A percentile compares a stretch with the other conserved stretches of the same genome.
These are phyloP conservation scores for Kwoniella botswanensis DNA, from an alignment of 768 basidiomycete genomes.

Conservation along the genomic window DNA sequence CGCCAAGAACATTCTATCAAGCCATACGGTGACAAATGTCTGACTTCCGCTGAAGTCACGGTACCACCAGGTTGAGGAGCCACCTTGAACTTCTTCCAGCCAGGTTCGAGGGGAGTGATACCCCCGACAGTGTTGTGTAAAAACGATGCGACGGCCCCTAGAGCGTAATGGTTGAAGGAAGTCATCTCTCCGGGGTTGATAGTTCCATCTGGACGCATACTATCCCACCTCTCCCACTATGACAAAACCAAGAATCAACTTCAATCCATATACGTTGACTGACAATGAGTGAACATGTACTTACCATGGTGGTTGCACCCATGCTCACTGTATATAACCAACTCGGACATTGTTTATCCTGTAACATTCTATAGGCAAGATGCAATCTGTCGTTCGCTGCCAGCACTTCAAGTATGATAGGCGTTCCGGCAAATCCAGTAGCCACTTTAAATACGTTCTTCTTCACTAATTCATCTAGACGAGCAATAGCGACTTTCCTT, in stretches of 20 bases:
- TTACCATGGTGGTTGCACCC: constrained; percentile 34
- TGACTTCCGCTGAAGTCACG: constrained; percentile 29
- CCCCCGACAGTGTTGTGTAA: constrained; percentile 40
- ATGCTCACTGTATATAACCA: constrained; percentile 39
- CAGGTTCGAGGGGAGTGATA: constrained; percentile 27
- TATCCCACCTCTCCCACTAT: constrained; percentile 53
- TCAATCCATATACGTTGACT: neutral
- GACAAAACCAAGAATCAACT: constrained; percentile 1
- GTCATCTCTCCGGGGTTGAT: constrained; percentile 55
- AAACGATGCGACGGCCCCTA: constrained; percentile 43
- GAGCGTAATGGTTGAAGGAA: constrained; percentile 52
- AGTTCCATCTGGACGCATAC: constrained; percentile 42
- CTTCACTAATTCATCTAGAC: constrained; percentile 28
- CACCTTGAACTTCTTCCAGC: constrained; percentile 38
- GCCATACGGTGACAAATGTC: constrained; percentile 30
- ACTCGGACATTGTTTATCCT: constrained; percentile 33
- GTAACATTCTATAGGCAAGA: constrained; percentile 50
- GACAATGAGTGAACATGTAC: neutral
- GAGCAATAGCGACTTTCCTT: constrained; percentile 7
- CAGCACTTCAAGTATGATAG: constrained; percentile 46
- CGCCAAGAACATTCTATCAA: constrained; percentile 28
- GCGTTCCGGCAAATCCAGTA: constrained; percentile 56
- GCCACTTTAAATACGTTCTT: constrained; percentile 26
- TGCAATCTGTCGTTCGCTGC: constrained; percentile 33
- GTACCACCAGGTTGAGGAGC: constrained; percentile 47